Conservation (phyloP, 768 basidiomycete species). For the Amanita molliuscula region DNA sequence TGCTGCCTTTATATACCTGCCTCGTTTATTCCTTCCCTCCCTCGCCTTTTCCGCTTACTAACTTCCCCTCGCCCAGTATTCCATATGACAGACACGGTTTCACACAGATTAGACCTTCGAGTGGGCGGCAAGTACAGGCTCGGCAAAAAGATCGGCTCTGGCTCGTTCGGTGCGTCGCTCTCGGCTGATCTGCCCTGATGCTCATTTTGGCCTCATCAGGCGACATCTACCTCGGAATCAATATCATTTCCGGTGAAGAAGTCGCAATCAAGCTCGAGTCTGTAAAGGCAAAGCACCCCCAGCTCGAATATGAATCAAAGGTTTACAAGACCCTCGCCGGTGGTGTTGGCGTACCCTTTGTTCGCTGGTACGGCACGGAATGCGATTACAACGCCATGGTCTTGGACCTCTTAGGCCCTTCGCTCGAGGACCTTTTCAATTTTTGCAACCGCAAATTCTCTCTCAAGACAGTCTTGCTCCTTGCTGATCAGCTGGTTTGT, state of each 20-base stretch:
- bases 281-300: slow-evolving; percentile 99
- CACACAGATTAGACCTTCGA: slow-evolving; percentile 74
- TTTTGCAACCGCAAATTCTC: slow-evolving; percentile 97
- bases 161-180: slow-evolving; percentile 78
- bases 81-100: slow-evolving; percentile 61
- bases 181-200: slow-evolving; percentile 3
- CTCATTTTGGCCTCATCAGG: slow-evolving; percentile 34
- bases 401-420: slow-evolving; percentile 88
- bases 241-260: slow-evolving; percentile 99
- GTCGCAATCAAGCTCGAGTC: slow-evolving; percentile 99
- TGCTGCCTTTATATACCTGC: slow-evolving; percentile 7
- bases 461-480: slow-evolving; percentile 91
- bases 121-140: slow-evolving; percentile 95
- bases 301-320: slow-evolving; percentile 96
- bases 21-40: slow-evolving; percentile 9
- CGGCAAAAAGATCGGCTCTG: slow-evolving; percentile 98
- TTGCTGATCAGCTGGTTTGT: slow-evolving; percentile 92
- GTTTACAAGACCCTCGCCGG: slow-evolving; percentile 98
- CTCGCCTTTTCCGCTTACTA: slow-evolving; percentile 9
- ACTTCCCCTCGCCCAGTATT: slow-evolving; percentile 12
- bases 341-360: slow-evolving; percentile 97
- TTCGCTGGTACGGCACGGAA: slow-evolving; percentile 89
- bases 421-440: slow-evolving; percentile 86
- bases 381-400: slow-evolving; percentile 99
- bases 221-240: slow-evolving; percentile 98